Conservation (phyloP, 2,329 filamentous ascomycete genomes). For the Pseudonectria foliicola region DNA sequence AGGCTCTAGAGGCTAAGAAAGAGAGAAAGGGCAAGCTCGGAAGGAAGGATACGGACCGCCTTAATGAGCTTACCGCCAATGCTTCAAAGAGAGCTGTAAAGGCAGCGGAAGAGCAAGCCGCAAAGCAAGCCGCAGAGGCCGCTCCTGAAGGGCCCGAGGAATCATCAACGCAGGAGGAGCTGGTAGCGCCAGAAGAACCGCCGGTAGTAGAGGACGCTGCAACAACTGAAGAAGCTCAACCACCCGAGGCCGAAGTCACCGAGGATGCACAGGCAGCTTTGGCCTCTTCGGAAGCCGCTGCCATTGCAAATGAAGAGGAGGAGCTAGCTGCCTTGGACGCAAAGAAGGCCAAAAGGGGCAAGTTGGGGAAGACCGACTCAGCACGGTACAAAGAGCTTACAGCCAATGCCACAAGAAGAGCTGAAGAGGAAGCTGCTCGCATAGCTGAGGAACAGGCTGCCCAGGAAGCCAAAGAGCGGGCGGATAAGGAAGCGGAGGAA, state of each 20-base stretch:
- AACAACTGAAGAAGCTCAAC: background rate
- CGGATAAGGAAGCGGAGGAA: conserved; percentile 22
- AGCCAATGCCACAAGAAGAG: conserved; percentile 10
- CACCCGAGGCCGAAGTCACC: background rate
- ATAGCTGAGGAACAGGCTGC: conserved; percentile 16
- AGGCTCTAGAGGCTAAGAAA: conserved; percentile 13
- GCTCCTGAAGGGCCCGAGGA: conserved; percentile 22
- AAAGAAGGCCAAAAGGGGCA: conserved; percentile 9
- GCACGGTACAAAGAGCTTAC: conserved; percentile 13
- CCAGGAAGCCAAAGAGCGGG: conserved; percentile 23
- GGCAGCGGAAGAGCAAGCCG: conserved; percentile 24
- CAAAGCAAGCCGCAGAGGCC: conserved; percentile 11
- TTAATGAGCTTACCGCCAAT: conserved; percentile 10
- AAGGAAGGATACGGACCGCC: conserved; percentile 16
- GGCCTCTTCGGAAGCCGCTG: conserved; percentile 9
- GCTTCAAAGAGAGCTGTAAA: conserved; percentile 18
- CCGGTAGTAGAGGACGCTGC: conserved; percentile 27
- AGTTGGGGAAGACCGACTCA: conserved; percentile 17
- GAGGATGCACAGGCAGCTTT: conserved; percentile 3
- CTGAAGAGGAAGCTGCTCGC: conserved; percentile 4
- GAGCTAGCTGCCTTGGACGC: conserved; percentile 10
- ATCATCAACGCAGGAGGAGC: too few species aligned
- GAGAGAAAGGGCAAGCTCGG: conserved; percentile 16
- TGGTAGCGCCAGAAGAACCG: conserved; percentile 37
- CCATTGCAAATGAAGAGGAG: conserved; percentile 12